Percentiles rank a stretch among this genome's conserved stretches.
These are phyloP conservation scores for Xylariaceae sp. DNA, from an alignment of 2,329 filamentous ascomycete genomes.

Conservation along the genomic window DNA sequence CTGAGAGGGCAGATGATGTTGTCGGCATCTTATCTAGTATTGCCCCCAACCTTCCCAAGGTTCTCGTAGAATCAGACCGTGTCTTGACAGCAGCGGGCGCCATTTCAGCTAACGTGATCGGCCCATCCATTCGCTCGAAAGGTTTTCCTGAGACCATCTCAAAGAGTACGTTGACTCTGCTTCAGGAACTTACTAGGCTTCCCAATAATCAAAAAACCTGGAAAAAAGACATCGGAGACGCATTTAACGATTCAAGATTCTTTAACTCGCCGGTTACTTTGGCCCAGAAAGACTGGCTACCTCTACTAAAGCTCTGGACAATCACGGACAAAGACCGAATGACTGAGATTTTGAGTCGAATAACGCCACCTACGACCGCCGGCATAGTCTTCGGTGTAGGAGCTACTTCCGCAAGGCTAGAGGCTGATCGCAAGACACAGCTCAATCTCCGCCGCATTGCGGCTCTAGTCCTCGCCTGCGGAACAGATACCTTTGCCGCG, in stretches of 20 bases:
- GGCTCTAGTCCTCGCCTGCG: slow-evolving; percentile 75
- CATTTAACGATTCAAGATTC: slow-evolving; percentile 87
- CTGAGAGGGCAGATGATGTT: slow-evolving; percentile 70
- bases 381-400: slow-evolving; percentile 99
- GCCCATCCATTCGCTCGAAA: slow-evolving; percentile 80
- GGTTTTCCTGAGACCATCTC: slow-evolving; percentile 85
- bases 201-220: slow-evolving; percentile 83
- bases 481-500: slow-evolving; percentile 76
- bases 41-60: slow-evolving; percentile 77
- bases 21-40: slow-evolving; percentile 78
- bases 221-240: slow-evolving; percentile 90
- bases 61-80: slow-evolving; percentile 84
- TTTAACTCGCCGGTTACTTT: slow-evolving; percentile 71
- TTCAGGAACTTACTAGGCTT: slow-evolving; percentile 77
- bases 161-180: slow-evolving; percentile 67
- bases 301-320: slow-evolving; percentile 81
- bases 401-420: slow-evolving; percentile 87
- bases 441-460: slow-evolving; percentile 84
- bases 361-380: slow-evolving; percentile 85
- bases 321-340: slow-evolving; percentile 86
- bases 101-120: slow-evolving; percentile 82
- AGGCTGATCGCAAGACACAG: slow-evolving; percentile 92
- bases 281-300: slow-evolving; percentile 76
- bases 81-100: slow-evolving; percentile 75
- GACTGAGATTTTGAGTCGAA: slow-evolving; percentile 74